Evolutionary conservation across 2,329 filamentous ascomycete genomes (phyloP).

Genomic region (Pleurostoma richardsiae): DNA sequence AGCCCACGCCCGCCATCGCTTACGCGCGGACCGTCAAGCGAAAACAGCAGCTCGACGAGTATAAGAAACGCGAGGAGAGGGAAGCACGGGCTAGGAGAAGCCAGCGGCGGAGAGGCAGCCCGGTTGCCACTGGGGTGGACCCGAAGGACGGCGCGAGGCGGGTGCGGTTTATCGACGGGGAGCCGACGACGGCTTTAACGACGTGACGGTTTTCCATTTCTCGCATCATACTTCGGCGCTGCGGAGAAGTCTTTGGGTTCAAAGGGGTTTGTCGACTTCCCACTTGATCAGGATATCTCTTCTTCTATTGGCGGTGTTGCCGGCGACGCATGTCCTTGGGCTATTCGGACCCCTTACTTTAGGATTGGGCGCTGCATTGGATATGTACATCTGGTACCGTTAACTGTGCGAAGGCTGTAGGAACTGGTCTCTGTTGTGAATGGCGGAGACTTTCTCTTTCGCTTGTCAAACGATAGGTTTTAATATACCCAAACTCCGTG

Average conservation of each 20-base stretch:
- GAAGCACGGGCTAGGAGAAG: slow-evolving; percentile 54
- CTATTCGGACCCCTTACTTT: too few species aligned
- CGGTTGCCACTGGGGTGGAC: slow-evolving; percentile 17
- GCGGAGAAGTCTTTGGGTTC: background rate
- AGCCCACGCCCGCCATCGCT: slow-evolving; percentile 56
- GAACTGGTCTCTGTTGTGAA: too few species aligned
- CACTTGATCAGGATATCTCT: too few species aligned
- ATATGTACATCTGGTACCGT: too few species aligned
- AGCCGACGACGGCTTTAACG: slow-evolving; percentile 13
- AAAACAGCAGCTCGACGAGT: slow-evolving; percentile 57
- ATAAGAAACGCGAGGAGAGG: slow-evolving; percentile 54
- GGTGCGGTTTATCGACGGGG: slow-evolving; percentile 35
- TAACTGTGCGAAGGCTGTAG: too few species aligned
- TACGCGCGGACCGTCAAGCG: slow-evolving; percentile 52
- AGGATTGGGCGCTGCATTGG: too few species aligned
- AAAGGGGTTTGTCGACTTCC: too few species aligned
- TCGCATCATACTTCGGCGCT: too few species aligned
- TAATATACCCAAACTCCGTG: background rate
- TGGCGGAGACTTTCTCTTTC: background rate
- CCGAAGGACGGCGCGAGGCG: slow-evolving; percentile 22
- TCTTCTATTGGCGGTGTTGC: too few species aligned
- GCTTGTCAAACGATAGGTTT: background rate
- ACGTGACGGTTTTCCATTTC: slow-evolving; percentile 1
- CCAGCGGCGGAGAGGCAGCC: slow-evolving; percentile 38
- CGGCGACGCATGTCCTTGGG: too few species aligned